Evolutionary conservation across 345 rosid genomes (phyloP).

Genomic region (Sonneratia caseolaris): DNA sequence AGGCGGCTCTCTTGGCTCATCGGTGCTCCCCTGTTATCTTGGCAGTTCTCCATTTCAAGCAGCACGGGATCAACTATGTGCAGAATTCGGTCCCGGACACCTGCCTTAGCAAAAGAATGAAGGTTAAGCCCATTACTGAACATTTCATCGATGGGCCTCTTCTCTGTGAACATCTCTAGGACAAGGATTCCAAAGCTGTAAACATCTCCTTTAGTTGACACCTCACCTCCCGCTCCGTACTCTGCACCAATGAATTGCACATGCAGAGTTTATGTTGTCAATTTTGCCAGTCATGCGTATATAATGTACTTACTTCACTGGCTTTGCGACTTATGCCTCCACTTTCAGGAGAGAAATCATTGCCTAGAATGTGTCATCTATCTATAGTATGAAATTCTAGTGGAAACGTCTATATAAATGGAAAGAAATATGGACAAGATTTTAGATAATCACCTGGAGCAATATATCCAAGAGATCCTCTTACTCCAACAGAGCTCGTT

Average conservation of each 20-base stretch:
- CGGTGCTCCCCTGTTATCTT: not conserved
- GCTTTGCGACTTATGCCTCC: too few relatives aligned
- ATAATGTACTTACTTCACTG: too few relatives aligned
- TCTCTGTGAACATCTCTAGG: slow-evolving; percentile 19
- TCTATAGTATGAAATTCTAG: too few relatives aligned
- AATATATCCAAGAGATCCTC: slow-evolving; percentile 37
- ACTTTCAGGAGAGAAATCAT: too few relatives aligned
- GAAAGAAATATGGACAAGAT: not conserved
- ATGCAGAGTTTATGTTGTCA: too few relatives aligned
- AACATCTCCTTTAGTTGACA: slow-evolving; percentile 13
- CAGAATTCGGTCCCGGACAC: slow-evolving; percentile 6
- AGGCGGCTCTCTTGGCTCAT: not conserved
- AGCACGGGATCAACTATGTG: slow-evolving; percentile 6
- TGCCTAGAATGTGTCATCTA: too few relatives aligned
- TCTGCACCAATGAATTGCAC: not conserved
- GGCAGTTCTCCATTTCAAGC: slow-evolving; percentile 1
- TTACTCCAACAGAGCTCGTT: slow-evolving; percentile 26
- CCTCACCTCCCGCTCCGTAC: slow-evolving; percentile 16
- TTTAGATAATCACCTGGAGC: slow-evolving; percentile 30
- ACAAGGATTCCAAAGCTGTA: slow-evolving; percentile 17
- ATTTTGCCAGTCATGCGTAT: too few relatives aligned
- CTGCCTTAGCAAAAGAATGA: slow-evolving; percentile 6
- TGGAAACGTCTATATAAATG: not conserved
- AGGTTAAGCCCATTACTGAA: slow-evolving; percentile 6
- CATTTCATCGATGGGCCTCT: slow-evolving; percentile 11